Conservation (phyloP, 2,329 filamentous ascomycete genomes). For the Colletotrichum truncatum region DNA sequence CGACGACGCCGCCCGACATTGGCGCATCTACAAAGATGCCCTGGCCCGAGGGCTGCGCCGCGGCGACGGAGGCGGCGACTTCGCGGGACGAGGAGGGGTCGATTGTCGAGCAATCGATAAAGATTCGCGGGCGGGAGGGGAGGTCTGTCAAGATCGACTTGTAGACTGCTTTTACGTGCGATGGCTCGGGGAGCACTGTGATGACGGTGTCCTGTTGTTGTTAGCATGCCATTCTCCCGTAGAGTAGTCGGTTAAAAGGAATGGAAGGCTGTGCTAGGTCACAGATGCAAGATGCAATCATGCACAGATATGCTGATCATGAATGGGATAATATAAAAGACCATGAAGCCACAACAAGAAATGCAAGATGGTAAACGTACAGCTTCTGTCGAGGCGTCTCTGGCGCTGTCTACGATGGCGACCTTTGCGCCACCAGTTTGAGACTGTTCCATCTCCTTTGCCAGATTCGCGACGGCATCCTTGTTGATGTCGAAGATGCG, state of each 20-base stretch:
- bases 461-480: conserved; percentile 55
- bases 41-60: conserved; percentile 58
- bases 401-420: conserved; percentile 53
- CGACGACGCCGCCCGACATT: conserved; percentile 96
- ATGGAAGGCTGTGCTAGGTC: conserved; percentile 55
- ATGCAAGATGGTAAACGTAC: too few species aligned
- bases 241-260: conserved; percentile 59
- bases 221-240: conserved; percentile 33
- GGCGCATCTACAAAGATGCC: conserved; percentile 92
- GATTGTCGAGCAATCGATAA: conserved; percentile 97
- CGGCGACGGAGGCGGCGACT: conserved; percentile 75
- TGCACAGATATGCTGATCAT: conserved; percentile 28
- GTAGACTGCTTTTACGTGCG: conserved; percentile 88
- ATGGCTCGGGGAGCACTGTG: conserved; percentile 88
- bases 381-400: conserved; percentile 60
- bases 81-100: conserved; percentile 85
- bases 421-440: conserved; percentile 55
- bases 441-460: conserved; percentile 54
- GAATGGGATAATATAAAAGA: not conserved
- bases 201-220: conserved; percentile 78
- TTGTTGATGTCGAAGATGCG: conserved; percentile 67
- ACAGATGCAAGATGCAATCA: conserved; percentile 55
- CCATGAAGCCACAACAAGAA: too few species aligned
- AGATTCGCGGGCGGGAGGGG: conserved; percentile 72
- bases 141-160: conserved; percentile 73